phyloP scores from a whole-genome alignment of 179 eudicot genomes.

The Corrigiola litoralis region DNA sequence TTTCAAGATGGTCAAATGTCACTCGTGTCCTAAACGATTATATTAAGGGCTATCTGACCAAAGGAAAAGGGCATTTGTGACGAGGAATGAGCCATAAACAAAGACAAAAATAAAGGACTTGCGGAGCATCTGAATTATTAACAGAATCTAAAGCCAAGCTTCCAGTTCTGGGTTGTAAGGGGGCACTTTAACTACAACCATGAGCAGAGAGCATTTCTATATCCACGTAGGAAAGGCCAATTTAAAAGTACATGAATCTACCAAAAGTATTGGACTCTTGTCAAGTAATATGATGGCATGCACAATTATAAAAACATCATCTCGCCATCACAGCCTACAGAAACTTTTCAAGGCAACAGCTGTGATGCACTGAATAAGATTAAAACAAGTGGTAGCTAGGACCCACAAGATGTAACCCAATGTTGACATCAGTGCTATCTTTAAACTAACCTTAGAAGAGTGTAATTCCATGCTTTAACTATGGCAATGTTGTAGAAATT shows the following conservation, averaged over 20 bases:
- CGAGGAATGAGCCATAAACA: constrained; percentile 13
- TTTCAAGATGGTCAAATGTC: constrained; percentile 10
- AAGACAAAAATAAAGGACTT: not conserved
- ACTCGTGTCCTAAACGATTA: constrained; percentile 9
- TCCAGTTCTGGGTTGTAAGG: not conserved
- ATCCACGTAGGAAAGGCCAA: constrained; percentile 24
- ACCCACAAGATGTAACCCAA: not conserved
- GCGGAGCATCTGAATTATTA: constrained; percentile 16
- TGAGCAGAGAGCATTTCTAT: not conserved
- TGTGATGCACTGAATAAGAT: constrained; percentile 15
- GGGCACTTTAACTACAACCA: constrained; percentile 16
- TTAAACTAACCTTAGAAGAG: not conserved
- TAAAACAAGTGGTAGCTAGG: not conserved
- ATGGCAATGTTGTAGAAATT: not conserved
- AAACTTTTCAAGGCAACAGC: constrained; percentile 14
- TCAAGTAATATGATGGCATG: constrained; percentile 10
- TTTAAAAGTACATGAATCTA: constrained; percentile 12
- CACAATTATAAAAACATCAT: not conserved
- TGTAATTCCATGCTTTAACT: not conserved
- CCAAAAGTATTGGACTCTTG: constrained; percentile 20
- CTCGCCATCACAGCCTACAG: constrained; percentile 12
- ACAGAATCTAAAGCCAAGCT: constrained; percentile 16
- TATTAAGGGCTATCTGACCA: constrained; percentile 4
- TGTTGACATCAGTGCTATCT: not conserved
- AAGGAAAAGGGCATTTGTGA: not conserved